These are phyloP conservation scores for Haberlea rhodopensis DNA, from an alignment of 257 asterid genomes.

Conservation along the genomic window DNA sequence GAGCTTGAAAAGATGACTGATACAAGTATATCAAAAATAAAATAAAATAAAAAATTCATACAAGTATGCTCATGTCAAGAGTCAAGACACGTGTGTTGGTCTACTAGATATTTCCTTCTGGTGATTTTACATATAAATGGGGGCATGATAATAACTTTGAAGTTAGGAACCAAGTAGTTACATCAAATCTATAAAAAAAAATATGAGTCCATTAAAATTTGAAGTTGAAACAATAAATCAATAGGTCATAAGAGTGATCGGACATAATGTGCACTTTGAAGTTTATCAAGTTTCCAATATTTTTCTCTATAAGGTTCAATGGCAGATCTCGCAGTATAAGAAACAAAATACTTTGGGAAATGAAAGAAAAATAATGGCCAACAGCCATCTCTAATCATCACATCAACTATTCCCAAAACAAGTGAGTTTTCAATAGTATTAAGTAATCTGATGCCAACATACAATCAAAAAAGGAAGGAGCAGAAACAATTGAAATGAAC, in stretches of 20 bases:
- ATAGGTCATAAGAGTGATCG: background rate
- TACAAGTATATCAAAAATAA: too few relatives aligned
- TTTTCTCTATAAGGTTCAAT: constrained; percentile 21
- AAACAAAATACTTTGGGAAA: background rate
- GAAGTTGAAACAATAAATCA: background rate
- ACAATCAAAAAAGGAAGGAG: background rate
- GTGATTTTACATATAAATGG: too few relatives aligned
- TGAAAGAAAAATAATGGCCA: background rate
- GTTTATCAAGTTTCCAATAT: background rate
- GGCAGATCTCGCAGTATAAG: background rate
- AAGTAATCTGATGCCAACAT: constrained; percentile 7
- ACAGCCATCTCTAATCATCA: constrained; percentile 1
- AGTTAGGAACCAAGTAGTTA: background rate
- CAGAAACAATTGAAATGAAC: constrained; percentile 22
- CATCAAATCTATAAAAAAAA: background rate
- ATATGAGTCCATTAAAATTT: background rate
- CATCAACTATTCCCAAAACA: constrained; percentile 13
- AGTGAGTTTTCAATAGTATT: constrained; percentile 9
- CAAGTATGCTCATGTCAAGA: too few relatives aligned
- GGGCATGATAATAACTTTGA: too few relatives aligned
- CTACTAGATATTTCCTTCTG: too few relatives aligned
- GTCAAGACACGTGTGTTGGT: too few relatives aligned
- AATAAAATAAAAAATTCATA: too few relatives aligned
- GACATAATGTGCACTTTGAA: background rate
- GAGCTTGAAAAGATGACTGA: too few relatives aligned